Evolutionary conservation across 768 basidiomycete genomes (phyloP).

Genomic region (Trametes villosa): DNA sequence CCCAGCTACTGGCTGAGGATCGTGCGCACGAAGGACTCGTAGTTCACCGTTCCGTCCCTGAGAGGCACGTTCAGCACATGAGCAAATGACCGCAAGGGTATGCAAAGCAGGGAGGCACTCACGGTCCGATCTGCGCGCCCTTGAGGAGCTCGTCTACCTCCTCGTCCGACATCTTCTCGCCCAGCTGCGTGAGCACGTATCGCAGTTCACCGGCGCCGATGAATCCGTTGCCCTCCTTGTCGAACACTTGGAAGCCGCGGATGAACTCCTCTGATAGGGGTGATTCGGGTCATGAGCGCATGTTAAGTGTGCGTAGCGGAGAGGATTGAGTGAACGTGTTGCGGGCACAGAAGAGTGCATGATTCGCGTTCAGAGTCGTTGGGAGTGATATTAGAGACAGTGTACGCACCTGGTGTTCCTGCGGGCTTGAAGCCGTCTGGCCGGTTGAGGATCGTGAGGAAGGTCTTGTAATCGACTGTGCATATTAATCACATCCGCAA

Average conservation of each 20-base stretch:
- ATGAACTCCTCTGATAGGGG: constrained; percentile 89
- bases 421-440: constrained; percentile 98
- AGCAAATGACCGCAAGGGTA: background rate
- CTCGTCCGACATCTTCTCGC: constrained; percentile 97
- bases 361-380: background rate
- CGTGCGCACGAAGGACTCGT: constrained; percentile 94
- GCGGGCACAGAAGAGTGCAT: background rate
- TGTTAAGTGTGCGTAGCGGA: background rate
- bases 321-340: background rate
- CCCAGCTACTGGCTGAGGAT: constrained; percentile 81
- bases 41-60: constrained; percentile 97
- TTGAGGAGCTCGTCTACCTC: constrained; percentile 98
- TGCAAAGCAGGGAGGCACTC: constrained; percentile 38
- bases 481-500: background rate
- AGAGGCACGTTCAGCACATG: background rate
- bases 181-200: constrained; percentile 84
- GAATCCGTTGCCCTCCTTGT: constrained; percentile 92
- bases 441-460: constrained; percentile 88
- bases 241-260: constrained; percentile 98
- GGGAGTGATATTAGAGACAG: background rate
- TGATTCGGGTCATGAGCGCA: background rate
- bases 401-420: constrained; percentile 81
- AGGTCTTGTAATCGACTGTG: constrained; percentile 90
- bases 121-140: constrained; percentile 91
- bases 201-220: constrained; percentile 91